These are phyloP conservation scores for Pythium pyrilobum DNA, from an alignment of 352 stramenopile species.

Conservation along the genomic window DNA sequence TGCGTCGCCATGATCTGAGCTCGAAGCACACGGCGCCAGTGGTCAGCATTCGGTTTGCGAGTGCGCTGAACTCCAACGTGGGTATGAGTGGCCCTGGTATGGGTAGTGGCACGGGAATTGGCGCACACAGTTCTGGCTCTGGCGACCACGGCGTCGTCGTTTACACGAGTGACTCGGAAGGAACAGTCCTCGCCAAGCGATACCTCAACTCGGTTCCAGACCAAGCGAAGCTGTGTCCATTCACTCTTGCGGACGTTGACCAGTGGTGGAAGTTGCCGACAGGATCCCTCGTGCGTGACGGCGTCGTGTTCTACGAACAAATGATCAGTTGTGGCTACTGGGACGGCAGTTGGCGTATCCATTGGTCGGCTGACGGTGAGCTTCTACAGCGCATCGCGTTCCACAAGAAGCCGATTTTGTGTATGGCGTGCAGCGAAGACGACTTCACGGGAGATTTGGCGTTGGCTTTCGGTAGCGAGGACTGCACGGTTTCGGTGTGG, in stretches of 20 bases:
- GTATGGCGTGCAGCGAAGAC: slow-evolving; percentile 80
- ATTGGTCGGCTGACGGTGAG: slow-evolving; percentile 82
- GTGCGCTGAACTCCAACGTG: slow-evolving; percentile 55
- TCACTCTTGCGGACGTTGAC: slow-evolving; percentile 77
- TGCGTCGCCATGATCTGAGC: slow-evolving; percentile 70
- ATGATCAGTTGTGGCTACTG: slow-evolving; percentile 88
- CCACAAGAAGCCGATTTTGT: slow-evolving; percentile 85
- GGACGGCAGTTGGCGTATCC: slow-evolving; percentile 85
- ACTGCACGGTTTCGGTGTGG: slow-evolving; percentile 84
- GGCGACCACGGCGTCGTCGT: slow-evolving; percentile 68
- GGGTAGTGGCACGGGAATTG: slow-evolving; percentile 69
- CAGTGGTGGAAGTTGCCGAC: slow-evolving; percentile 83
- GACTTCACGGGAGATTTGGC: slow-evolving; percentile 83
- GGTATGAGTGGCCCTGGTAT: slow-evolving; percentile 46
- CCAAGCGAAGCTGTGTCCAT: slow-evolving; percentile 57
- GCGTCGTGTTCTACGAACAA: slow-evolving; percentile 85
- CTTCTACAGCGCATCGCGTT: slow-evolving; percentile 82
- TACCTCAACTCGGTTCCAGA: slow-evolving; percentile 74
- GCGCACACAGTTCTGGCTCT: slow-evolving; percentile 51
- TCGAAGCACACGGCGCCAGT: slow-evolving; percentile 68
- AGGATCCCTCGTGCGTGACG: slow-evolving; percentile 66
- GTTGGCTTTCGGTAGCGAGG: slow-evolving; percentile 78
- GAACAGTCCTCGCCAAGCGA: slow-evolving; percentile 69
- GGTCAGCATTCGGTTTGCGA: slow-evolving; percentile 75
- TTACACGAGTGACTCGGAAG: slow-evolving; percentile 73